A percentile compares a stretch with the other conserved stretches of the same genome.
Evolutionary conservation across 2,329 filamentous ascomycete genomes (phyloP).

Genomic region (Aphanoascus verrucosus): DNA sequence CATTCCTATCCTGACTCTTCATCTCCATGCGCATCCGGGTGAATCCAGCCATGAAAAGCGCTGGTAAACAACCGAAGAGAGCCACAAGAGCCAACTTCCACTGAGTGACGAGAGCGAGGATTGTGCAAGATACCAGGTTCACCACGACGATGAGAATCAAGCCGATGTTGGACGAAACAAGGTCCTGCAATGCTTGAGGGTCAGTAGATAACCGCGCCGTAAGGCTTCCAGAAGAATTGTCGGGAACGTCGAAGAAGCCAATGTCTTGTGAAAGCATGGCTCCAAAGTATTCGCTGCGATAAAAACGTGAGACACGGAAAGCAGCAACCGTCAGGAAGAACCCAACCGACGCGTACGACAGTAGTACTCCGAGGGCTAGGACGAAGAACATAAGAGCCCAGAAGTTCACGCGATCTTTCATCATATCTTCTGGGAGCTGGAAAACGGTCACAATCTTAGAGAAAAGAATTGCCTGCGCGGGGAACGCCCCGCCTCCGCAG

Average conservation of each 20-base stretch:
- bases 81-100: conserved; percentile 70
- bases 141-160: conserved; percentile 66
- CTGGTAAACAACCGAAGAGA: conserved; percentile 37
- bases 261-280: conserved; percentile 24
- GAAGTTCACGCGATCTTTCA: conserved; percentile 31
- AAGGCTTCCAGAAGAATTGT: conserved; percentile 41
- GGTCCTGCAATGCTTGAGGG: conserved; percentile 45
- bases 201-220: conserved; percentile 72
- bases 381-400: conserved; percentile 41
- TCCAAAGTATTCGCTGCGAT: conserved; percentile 20
- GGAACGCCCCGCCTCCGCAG: conserved; percentile 34
- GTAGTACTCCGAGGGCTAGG: conserved; percentile 30
- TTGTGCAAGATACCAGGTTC: conserved; percentile 60
- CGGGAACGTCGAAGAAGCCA: conserved; percentile 20
- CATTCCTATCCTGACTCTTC: conserved; percentile 38
- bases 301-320: conserved; percentile 14
- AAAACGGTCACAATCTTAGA: conserved; percentile 21
- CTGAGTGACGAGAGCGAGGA: conserved; percentile 55
- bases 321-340: conserved; percentile 16
- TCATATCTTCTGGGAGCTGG: conserved; percentile 15
- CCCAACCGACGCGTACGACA: conserved; percentile 20
- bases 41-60: conserved; percentile 22
- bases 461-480: conserved; percentile 38
- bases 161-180: conserved; percentile 69
- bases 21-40: conserved; percentile 41